Base-by-base conservation (phyloP, 495 filamentous ascomycete genomes). In the Mytilinidion resinicola region DNA sequence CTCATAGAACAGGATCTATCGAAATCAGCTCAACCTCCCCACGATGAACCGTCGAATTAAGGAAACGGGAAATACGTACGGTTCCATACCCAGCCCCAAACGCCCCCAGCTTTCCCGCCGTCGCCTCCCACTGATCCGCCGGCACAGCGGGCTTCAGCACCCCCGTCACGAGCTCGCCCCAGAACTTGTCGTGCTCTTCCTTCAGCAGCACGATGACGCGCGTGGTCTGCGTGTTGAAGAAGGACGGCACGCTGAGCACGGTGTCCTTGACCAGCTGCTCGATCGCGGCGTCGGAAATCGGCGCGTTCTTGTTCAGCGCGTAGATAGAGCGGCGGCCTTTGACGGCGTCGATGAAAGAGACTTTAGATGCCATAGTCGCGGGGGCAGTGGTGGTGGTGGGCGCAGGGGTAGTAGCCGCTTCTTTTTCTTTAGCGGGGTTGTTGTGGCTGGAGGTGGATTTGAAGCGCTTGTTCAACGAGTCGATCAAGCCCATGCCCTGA, bases 221-320 rank as follows among this genome's bases (percentile, higher is more conserved):
- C 65, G 82, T 78, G 65, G 73, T 76, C 73, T 87, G 84, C 44
- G 78, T 80, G 79, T 87, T 87, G 82, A 85, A 87, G 66, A 76
- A 78, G 38, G 70, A 76, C 15, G 84, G 84, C 35, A 78, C 70
- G 67, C 85, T 76, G 50, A 76, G 72, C 53, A 85, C 60, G 42
- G 72, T 69, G 46, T 80, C 68, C 61, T 75, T 73, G 64, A 82
- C 74, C 67, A 86, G 77, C 60, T 82, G 75, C 60, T 77, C 68
- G 72, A 88, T 75, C 62, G 73, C 73, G 15, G 71, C 69, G 59
- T 78, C 73, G 56, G 76, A 58, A 69, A 86, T 73, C 56, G 79
- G 67, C 6, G 80, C 69, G 21, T 77, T 71, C 67, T 82, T 82
- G 74, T 73, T 78, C 43, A 88, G 76, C 20, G 67, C 60, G 73